These are phyloP conservation scores for Primulina huaijiensis DNA, from an alignment of 257 asterid species.

Conservation along the genomic window DNA sequence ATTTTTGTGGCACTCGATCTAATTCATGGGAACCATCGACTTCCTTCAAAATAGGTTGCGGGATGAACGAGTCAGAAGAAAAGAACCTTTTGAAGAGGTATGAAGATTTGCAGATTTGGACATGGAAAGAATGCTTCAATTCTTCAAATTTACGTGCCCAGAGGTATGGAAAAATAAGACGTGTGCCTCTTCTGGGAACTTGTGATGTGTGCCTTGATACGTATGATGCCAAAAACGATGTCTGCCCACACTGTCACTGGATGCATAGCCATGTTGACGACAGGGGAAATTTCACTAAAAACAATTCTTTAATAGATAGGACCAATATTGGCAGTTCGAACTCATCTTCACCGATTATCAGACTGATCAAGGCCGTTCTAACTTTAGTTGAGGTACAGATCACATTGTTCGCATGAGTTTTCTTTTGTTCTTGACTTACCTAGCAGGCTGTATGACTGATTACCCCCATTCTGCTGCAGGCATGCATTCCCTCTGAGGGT, in stretches of 20 bases:
- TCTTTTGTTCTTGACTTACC: constrained; percentile 18
- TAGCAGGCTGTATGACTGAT: constrained; percentile 12
- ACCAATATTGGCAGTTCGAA: constrained; percentile 26
- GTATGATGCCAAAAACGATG: constrained; percentile 38
- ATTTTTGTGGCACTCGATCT: constrained; percentile 43
- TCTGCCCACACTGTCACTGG: constrained; percentile 50
- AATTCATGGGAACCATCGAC: constrained; percentile 56
- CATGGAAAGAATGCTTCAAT: constrained; percentile 78
- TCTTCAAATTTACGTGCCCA: constrained; percentile 48
- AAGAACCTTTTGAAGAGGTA: constrained; percentile 52
- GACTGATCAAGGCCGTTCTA: constrained; percentile 66
- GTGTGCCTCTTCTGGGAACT: constrained; percentile 53
- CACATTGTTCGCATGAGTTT: constrained; percentile 9
- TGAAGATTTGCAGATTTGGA: constrained; percentile 71
- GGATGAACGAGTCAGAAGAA: constrained; percentile 55
- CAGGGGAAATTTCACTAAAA: constrained; percentile 29
- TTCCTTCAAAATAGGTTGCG: constrained; percentile 67
- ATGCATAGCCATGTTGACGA: constrained; percentile 27
- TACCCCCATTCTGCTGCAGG: constrained; percentile 42
- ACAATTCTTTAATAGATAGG: constrained; percentile 29
- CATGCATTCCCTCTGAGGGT: constrained; percentile 70
- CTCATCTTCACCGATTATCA: constrained; percentile 55
- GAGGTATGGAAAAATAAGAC: constrained; percentile 55
- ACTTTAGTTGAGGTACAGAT: constrained; percentile 66
- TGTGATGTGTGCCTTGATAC: constrained; percentile 60